Base-by-base conservation (phyloP, 192 early-diverging fungal genomes). In the Gamsiella multidivaricata region DNA sequence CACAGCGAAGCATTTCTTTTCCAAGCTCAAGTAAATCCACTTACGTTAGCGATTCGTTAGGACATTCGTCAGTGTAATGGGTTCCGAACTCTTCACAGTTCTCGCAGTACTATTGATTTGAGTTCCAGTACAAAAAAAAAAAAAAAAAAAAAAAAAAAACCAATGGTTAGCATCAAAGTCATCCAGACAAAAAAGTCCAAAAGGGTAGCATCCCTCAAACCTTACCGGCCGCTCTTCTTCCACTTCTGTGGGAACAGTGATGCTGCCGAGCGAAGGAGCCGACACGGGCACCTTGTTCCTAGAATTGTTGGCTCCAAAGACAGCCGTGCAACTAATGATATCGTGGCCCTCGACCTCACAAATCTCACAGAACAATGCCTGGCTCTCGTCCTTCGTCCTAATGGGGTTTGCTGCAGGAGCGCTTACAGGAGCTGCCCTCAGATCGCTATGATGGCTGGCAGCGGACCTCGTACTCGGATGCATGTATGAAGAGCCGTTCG, bases 41-140 rank as follows among this genome's bases (percentile, higher is more conserved):
- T 2, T 61, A 76, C 74, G 66, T 78, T n/a, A 69, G 43, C 14
- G 65, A 62, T 17, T 78, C 74, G 33, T 91, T 88, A 26, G 91
- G 92, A 61, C 91, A 94, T 28, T 90, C 81, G 15, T 87, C 84
- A 2, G 91, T 94, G 69, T 85, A 84, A 53, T 94, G 91, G 33
- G 80, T 76, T 14, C 79, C 87, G 81, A 87, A 87, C 47, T 84
- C 84, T 63, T 94, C 92, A 73, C 92, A 94, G 69, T 92, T 90
- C 55, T 92, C 90, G 70, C 92, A 94, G 58, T 90, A 94, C 75
- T 89, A 76, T 56, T n/a, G n/a, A n/a, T n/a, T n/a, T n/a, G n/a
- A n/a, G n/a, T n/a, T n/a, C 7, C 15, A 34, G 28, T 34, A 50
- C 6, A 0, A 31, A 25, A n/a, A 31, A 28, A 3, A 6, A 33